Conservation (phyloP, 2,329 filamentous ascomycete species). For the Diplodia corticola region DNA sequence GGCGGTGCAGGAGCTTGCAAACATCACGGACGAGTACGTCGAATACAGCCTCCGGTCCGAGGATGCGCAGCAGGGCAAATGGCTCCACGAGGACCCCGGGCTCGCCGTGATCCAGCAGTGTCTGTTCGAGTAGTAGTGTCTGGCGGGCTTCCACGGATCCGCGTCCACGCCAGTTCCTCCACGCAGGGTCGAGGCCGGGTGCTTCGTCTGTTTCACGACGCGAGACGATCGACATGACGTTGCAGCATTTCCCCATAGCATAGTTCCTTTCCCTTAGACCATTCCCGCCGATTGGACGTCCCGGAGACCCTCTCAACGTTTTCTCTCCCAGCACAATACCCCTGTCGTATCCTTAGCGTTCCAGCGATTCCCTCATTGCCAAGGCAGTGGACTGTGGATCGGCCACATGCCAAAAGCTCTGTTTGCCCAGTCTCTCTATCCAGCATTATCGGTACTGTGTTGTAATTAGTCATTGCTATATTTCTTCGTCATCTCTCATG, state of each 20-base stretch:
- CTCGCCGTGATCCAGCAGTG: conserved; percentile 50
- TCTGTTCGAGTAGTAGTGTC: background rate
- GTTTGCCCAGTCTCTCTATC: background rate
- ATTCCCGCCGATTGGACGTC: conserved; percentile 16
- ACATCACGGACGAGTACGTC: conserved; percentile 59
- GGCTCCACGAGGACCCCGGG: conserved; percentile 62
- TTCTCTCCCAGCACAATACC: conserved; percentile 15
- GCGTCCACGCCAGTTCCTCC: background rate
- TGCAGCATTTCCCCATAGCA: background rate
- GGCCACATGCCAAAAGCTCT: background rate
- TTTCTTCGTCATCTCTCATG: background rate
- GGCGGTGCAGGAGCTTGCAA: conserved; percentile 53
- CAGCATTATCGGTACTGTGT: background rate
- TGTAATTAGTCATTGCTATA: background rate
- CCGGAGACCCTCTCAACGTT: conserved; percentile 2
- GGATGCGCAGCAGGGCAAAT: conserved; percentile 59
- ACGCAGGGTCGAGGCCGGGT: background rate
- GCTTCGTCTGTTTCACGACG: conserved; percentile 1
- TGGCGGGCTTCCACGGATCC: background rate
- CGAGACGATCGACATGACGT: conserved; percentile 11
- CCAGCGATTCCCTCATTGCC: background rate
- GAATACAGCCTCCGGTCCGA: conserved; percentile 56
- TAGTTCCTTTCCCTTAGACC: background rate
- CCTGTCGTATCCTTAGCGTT: conserved; percentile 16
- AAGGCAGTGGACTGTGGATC: background rate